Evolutionary conservation across 2,329 filamentous ascomycete genomes (phyloP), one percentile per base, ranked within the genome.

Genomic region (Sporothrix brunneoviolacea): DNA sequence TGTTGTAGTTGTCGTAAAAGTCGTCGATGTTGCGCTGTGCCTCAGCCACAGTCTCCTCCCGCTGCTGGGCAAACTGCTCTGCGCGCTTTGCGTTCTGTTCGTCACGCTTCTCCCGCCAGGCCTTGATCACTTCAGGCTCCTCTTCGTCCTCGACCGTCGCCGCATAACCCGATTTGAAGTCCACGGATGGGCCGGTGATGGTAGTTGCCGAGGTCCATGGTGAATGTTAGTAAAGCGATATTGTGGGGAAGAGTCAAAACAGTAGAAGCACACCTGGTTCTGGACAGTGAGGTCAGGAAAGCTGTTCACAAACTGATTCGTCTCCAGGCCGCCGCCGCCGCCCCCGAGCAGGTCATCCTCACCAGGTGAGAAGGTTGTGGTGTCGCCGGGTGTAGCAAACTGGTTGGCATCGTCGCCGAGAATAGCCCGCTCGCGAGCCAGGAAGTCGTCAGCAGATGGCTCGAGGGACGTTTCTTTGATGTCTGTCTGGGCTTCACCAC

Each of bases 1-100:
- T 84, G 75, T 97, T 97, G 76, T 98, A 98, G 71, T 95, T 96
- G 65, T 96, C 91, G 76, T 98, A 98, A 72, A 97, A 98, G 67
- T 96, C 93, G 67, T 98, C 93, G 57, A 98, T 95, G 68, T 94
- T 93, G 66, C 91, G 80, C 64, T 90, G 89, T 10, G 93, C 93
- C 60, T 93, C 89, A 66, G 88, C 83, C 64, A 96, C 73, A 2
- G 90, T 96, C 66, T 91, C 84, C 56, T 82, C 80, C 66, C 93
- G 93, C 71, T 91, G 88, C 58, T 82, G 76, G 37, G 83, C 81
- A 49, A 91, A 91, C 58, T 91, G 82, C 68, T 95, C 84, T 57
- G 88, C 84, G 62, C 91, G 88, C 69, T 91, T 90, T 60, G 84
- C 76, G 58, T 94, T 85, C 64, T 84, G 82, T 35, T 85, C 82